Percentiles rank a stretch among this genome's conserved stretches.
These are phyloP conservation scores for Ganoderma sp. DNA, from an alignment of 1,284 basidiomycete genomes.

Conservation along the genomic window DNA sequence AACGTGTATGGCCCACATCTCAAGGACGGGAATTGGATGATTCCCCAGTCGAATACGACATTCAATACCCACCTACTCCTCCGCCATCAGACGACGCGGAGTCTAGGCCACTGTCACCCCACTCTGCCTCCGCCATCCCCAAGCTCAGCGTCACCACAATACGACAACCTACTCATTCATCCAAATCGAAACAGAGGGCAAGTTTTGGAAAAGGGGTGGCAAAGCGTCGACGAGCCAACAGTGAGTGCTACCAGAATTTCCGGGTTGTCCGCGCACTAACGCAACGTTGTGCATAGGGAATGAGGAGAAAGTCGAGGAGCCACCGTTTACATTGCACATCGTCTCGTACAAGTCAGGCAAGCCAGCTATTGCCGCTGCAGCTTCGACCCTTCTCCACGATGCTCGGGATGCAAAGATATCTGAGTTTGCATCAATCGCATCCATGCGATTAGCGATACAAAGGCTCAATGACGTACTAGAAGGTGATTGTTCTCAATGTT, in stretches of 20 bases:
- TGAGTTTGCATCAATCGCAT: not conserved
- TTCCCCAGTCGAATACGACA: constrained; percentile 53
- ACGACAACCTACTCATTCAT: constrained; percentile 34
- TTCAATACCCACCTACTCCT: constrained; percentile 73
- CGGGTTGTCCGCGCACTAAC: not conserved
- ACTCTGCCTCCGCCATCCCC: constrained; percentile 37
- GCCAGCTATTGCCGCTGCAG: constrained; percentile 43
- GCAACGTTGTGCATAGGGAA: constrained; percentile 6
- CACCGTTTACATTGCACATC: constrained; percentile 42
- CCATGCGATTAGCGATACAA: constrained; percentile 42
- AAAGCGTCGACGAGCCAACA: constrained; percentile 34
- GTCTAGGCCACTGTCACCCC: constrained; percentile 64
- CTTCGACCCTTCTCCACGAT: constrained; percentile 33
- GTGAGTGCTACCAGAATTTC: constrained; percentile 14
- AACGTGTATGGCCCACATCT: constrained; percentile 41
- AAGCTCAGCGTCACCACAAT: constrained; percentile 49
- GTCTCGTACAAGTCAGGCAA: constrained; percentile 46
- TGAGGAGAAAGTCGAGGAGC: constrained; percentile 20
- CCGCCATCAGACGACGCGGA: constrained; percentile 72
- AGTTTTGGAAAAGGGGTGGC: constrained; percentile 27
- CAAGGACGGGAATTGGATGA: constrained; percentile 45
- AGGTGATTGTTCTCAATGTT: constrained; percentile 47
- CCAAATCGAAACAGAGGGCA: constrained; percentile 29
- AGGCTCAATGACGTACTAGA: constrained; percentile 60
- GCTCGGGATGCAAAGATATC: constrained; percentile 12